Evolutionary conservation across 306 rosid species (phyloP), one percentile per base, ranked within the genome.

Genomic region (Lagenaria siceraria): DNA sequence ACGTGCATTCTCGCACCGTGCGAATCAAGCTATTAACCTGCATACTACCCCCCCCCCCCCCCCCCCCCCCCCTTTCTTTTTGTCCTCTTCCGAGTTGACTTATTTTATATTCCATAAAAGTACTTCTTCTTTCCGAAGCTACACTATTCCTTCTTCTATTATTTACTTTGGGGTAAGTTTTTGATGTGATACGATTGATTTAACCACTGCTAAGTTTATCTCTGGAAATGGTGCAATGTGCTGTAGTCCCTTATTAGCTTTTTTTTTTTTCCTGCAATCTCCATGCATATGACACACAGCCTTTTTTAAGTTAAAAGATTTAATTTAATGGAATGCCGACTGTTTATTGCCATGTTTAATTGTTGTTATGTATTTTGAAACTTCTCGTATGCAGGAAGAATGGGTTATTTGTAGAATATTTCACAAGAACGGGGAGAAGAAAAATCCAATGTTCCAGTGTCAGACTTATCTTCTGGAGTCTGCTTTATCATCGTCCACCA

Each of bases 371-470:
- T 43, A 43, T 43, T 43, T 11, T 43, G 49, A n/a, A 43, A 43
- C 49, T 46, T 46, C 17, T 46, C 51, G 8, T 5, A 36, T 29
- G 72, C 88, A 92, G 97, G 96, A 92, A 79, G 97, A 92, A 79
- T 90, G 97, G 97, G 96, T 92, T 80, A 90, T 90, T 74, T 92
- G 97, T 82, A 88, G 97, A 80, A 90, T 88, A 78, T 81, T 88
- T 86, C 87, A 92, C 80, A 92, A 86, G 85, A 60, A 62, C 7
- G 90, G 81, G 70, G 96, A 87, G 77, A 88, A 87, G 82, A 88
- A 73, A 63, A 78, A 42, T 68, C 66, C 82, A n/a, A 7, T 78
- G 12, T 6, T 81, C 35, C 87, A 80, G 19, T 65, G 83, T 49
- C 79, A 70, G 48, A 40, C 53, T 24, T 59, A 79, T 54, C 52